A percentile compares a stretch with the other conserved stretches of the same genome.
Conservation (phyloP, 2,329 filamentous ascomycete species). For the Monilinia fructicola region DNA sequence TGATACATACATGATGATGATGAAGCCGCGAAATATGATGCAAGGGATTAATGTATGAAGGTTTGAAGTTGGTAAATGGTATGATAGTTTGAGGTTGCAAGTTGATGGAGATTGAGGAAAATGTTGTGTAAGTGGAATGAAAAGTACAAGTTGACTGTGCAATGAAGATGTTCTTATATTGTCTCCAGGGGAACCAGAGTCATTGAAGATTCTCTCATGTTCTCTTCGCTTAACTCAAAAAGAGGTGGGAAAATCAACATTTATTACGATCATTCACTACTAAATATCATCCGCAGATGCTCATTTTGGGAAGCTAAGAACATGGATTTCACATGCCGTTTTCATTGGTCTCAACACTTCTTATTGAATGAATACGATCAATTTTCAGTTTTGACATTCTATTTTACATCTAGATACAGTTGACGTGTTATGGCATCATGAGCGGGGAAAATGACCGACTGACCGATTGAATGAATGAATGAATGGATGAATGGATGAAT, state of each 20-base stretch:
- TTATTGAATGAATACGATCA: background rate
- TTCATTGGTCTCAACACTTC: background rate
- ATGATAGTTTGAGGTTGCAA: background rate
- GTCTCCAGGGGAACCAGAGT: background rate
- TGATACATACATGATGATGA: slow-evolving; percentile 14
- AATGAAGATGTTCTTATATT: slow-evolving; percentile 9
- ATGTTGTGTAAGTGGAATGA: slow-evolving; percentile 7
- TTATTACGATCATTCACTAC: slow-evolving; percentile 8
- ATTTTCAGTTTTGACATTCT: background rate
- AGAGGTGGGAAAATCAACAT: background rate
- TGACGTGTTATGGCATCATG: background rate
- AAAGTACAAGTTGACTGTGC: background rate
- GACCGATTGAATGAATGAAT: background rate
- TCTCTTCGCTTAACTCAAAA: slow-evolving; percentile 5
- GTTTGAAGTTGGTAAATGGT: background rate
- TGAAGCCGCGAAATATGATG: background rate
- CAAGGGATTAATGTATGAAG: slow-evolving; percentile 5
- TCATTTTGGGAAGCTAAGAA: background rate
- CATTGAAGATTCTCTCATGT: background rate
- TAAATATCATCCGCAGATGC: background rate
- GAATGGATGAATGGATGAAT: background rate
- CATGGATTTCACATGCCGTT: background rate
- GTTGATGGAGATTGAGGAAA: background rate
- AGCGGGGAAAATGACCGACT: background rate
- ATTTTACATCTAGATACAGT: background rate